phyloP scores from a whole-genome alignment of 805 yeast genomes.

The Candida andamanensis region DNA sequence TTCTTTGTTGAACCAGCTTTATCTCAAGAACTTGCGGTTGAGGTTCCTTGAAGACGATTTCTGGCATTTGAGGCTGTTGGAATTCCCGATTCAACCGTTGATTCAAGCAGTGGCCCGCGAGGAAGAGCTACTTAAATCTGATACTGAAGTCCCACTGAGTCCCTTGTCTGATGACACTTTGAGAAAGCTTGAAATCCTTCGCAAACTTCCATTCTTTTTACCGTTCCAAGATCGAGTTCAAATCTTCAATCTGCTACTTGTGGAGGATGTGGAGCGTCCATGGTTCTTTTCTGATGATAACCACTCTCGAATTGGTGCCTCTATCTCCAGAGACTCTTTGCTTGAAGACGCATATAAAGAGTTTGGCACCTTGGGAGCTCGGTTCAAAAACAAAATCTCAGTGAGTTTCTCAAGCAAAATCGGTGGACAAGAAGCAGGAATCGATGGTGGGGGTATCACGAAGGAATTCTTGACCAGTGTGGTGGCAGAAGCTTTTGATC shows the following conservation, averaged over 20 bases:
- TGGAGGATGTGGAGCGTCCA: conserved; percentile 41
- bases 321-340: conserved; percentile 64
- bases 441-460: conserved; percentile 96
- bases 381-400: conserved; percentile 53
- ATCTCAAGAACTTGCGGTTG: conserved; percentile 61
- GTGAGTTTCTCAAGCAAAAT: conserved; percentile 68
- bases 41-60: conserved; percentile 43
- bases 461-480: conserved; percentile 82
- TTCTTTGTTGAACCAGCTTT: conserved; percentile 58
- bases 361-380: conserved; percentile 48
- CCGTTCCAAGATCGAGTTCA: conserved; percentile 71
- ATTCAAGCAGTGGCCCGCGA: conserved; percentile 36
- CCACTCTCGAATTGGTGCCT: conserved; percentile 33
- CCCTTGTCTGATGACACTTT: conserved; percentile 9
- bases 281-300: conserved; percentile 2
- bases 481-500: conserved; percentile 60
- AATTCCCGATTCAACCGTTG: conserved; percentile 32
- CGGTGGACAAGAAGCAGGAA: conserved; percentile 75
- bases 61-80: conserved; percentile 44
- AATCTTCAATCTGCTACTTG: conserved; percentile 61
- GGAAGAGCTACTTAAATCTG: conserved; percentile 28
- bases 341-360: conserved; percentile 68
- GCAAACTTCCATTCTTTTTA: conserved; percentile 72
- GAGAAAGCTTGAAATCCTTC: conserved; percentile 46
- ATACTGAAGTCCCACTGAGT: conserved; percentile 6